Percentiles rank a stretch among this genome's conserved stretches.
Conservation (phyloP, 352 stramenopile species). For the Pythium utonaiense region DNA sequence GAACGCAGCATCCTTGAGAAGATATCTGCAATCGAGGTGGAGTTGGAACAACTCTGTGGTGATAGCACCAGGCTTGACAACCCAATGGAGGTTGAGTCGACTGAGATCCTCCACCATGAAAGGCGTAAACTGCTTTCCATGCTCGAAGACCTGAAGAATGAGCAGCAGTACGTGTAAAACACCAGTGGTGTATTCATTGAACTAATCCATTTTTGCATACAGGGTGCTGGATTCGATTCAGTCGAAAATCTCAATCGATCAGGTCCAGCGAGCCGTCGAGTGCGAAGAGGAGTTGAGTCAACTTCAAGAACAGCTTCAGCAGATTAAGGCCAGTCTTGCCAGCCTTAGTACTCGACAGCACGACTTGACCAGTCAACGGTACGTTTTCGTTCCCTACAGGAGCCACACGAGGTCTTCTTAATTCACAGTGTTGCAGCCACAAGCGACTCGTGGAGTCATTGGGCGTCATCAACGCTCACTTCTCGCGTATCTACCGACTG, state of each 20-base stretch:
- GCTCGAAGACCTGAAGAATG: neutral
- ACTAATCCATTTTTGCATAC: neutral
- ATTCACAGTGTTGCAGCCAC: neutral
- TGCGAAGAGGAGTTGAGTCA: constrained; percentile 5
- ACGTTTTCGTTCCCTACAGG: neutral
- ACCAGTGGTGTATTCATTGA: neutral
- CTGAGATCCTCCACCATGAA: neutral
- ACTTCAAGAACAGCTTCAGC: constrained; percentile 9
- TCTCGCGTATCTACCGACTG: constrained; percentile 26
- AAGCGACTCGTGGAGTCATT: constrained; percentile 8
- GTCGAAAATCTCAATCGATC: constrained; percentile 18
- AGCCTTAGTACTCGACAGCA: constrained; percentile 7
- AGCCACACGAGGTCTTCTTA: neutral
- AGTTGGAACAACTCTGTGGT: neutral
- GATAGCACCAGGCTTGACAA: neutral
- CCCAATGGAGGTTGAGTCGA: neutral
- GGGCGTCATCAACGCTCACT: constrained; percentile 20
- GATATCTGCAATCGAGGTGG: neutral
- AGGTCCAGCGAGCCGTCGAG: constrained; percentile 14
- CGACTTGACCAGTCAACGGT: constrained; percentile 5
- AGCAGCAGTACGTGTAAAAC: neutral
- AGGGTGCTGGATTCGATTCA: constrained; percentile 16
- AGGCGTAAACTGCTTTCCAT: neutral
- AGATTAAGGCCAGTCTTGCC: neutral
- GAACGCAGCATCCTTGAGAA: neutral